A percentile compares a stretch with the other conserved stretches of the same genome.
Conservation (phyloP, 306 rosid genomes). For the Prunus padus region DNA sequence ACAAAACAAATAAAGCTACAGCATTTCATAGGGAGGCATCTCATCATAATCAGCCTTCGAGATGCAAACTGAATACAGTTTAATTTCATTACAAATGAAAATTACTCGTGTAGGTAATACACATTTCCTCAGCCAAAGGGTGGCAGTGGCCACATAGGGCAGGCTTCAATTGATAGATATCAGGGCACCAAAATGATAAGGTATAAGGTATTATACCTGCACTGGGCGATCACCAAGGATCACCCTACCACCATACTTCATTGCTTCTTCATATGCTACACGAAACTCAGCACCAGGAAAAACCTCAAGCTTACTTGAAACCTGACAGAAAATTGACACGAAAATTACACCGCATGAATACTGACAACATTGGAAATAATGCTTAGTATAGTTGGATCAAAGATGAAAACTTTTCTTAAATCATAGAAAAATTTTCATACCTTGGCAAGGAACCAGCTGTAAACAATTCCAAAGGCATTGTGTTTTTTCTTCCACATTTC, state of each 20-base stretch:
- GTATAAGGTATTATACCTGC: slow-evolving; percentile 54
- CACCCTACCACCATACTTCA: slow-evolving; percentile 89
- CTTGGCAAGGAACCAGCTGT: slow-evolving; percentile 97
- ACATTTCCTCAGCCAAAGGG: neutral
- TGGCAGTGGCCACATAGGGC: neutral
- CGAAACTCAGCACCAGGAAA: slow-evolving; percentile 96
- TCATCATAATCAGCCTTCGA: slow-evolving; percentile 1
- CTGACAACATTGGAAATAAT: too few species aligned
- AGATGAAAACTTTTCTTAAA: neutral
- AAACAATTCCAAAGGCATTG: slow-evolving; percentile 74
- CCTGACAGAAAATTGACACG: slow-evolving; percentile 42
- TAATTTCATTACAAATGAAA: neutral
- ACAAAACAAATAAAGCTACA: neutral
- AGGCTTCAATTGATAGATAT: neutral
- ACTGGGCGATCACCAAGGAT: slow-evolving; percentile 98
- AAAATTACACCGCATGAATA: neutral
- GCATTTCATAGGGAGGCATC: neutral
- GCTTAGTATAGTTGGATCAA: slow-evolving; percentile 12
- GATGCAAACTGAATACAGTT: neutral
- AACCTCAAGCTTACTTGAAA: slow-evolving; percentile 82
- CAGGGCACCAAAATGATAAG: neutral
- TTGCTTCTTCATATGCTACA: slow-evolving; percentile 90
- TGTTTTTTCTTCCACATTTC: slow-evolving; percentile 78
- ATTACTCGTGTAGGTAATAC: neutral
- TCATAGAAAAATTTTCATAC: slow-evolving; percentile 35